A percentile compares a stretch with the other conserved stretches of the same genome.
These are phyloP conservation scores for Scytalidium sp. DNA, from an alignment of 2,329 filamentous ascomycete species.

Conservation along the genomic window DNA sequence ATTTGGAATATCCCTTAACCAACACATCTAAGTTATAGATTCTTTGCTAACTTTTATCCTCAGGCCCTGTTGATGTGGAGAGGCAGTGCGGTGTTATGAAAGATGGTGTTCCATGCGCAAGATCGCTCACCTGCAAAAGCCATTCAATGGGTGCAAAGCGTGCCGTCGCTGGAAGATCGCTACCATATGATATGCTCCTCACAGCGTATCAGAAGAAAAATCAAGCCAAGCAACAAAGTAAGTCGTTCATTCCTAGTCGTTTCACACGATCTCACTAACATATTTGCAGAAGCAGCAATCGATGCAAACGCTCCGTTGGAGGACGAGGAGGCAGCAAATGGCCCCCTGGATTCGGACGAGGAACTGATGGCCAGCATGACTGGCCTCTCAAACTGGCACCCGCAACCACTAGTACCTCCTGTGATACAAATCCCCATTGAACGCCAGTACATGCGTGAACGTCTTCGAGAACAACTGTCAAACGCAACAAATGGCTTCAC, in stretches of 20 bases:
- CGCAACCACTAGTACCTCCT: conserved; percentile 72
- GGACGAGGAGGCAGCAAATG: conserved; percentile 75
- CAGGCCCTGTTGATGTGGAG: conserved; percentile 87
- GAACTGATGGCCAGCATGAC: conserved; percentile 88
- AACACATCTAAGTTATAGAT: neutral
- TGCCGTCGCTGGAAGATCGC: conserved; percentile 78
- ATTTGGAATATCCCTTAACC: neutral
- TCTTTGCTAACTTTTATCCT: conserved; percentile 1
- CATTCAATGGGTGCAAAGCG: conserved; percentile 95
- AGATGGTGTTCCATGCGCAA: conserved; percentile 82
- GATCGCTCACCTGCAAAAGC: conserved; percentile 89
- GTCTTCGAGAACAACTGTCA: conserved; percentile 63
- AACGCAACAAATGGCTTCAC: conserved; percentile 64
- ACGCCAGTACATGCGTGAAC: conserved; percentile 59
- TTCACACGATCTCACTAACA: conserved; percentile 13
- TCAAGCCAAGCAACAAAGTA: conserved; percentile 95
- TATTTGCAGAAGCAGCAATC: conserved; percentile 75
- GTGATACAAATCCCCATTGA: conserved; percentile 59
- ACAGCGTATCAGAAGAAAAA: conserved; percentile 96
- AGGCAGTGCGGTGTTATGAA: conserved; percentile 87
- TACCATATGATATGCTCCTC: conserved; percentile 91
- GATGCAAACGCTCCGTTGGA: conserved; percentile 90
- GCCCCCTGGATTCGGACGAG: conserved; percentile 89
- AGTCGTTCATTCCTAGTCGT: conserved; percentile 33
- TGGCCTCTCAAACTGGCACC: conserved; percentile 71